Base-by-base conservation (phyloP, 1,139 yeast species). In the Scheffersomyces stambukii region DNA sequence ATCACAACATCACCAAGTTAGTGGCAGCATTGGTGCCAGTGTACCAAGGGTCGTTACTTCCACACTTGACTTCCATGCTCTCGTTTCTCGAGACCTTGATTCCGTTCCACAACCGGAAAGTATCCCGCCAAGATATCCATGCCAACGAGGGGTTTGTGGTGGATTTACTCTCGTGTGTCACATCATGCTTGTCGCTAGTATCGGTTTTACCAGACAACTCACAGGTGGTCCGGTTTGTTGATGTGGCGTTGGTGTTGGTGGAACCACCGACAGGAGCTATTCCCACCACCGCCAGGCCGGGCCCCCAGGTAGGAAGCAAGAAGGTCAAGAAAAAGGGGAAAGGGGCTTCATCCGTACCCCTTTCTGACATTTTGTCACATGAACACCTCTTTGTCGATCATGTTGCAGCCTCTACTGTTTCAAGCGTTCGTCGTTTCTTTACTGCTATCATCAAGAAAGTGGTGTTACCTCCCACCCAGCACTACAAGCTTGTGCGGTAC, bases 341-440 rank as follows among this genome's bases (percentile, higher is more conserved):
- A 45, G 62, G 57, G 29, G 54, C 51, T 25, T 59, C 61, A 14
- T 44, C 70, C 1, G 66, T 68, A 16, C 73, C 81, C 4, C 55
- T 81, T 41, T 74, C 93, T 4, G 95, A 85, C 57, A 57, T 81
- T 23, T 64, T 82, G 26, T 77, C 91, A 1, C 84, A 82, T 48
- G 70, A 81, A 19, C 76, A 73, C 28, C 58, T 76, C 28, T 83
- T 84, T 42, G 48, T 54, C 10, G 50, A 57, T 8, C 50, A 62
- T 3, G 65, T 77, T 5, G 59, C 77, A 2, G 25, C 36, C 1
- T 20, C 37, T 2, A 69, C 77, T 8, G 41, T 64, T 10, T 35
- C 41, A 4, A 44, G 54, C 0, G 64, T 80, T 3, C 61, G 76
- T 35, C 33, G 41, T 1, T 81, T 84, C 44, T 64, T 81, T 35